These are phyloP conservation scores for Gloeostereum incarnatum DNA, from an alignment of 768 basidiomycete species.

Conservation along the genomic window DNA sequence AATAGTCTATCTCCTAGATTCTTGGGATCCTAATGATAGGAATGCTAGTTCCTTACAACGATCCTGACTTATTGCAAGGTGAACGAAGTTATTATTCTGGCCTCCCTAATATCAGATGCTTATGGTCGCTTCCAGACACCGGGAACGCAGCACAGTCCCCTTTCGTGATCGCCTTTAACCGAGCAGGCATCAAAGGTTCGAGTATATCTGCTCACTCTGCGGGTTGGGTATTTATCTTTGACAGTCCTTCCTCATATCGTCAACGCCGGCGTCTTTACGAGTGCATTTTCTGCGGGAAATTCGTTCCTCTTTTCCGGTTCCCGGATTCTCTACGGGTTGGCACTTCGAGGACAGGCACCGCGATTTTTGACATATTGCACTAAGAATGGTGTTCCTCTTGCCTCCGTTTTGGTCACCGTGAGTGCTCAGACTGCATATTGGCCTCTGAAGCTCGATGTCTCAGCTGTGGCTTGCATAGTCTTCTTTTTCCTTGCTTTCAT, in stretches of 20 bases:
- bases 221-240: background rate
- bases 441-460: background rate
- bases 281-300: conserved; percentile 40
- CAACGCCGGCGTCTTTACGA: conserved; percentile 43
- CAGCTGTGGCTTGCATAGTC: conserved; percentile 14
- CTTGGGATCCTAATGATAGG: conserved; percentile 61
- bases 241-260: conserved; percentile 33
- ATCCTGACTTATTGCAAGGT: conserved; percentile 25
- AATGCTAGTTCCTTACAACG: conserved; percentile 48
- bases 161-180: conserved; percentile 51
- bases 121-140: conserved; percentile 8
- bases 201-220: too few relatives aligned
- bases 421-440: background rate
- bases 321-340: conserved; percentile 14
- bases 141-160: conserved; percentile 46
- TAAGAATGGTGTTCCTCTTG: conserved; percentile 14
- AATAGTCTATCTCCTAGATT: conserved; percentile 26
- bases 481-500: conserved; percentile 40
- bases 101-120: background rate
- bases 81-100: background rate
- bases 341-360: conserved; percentile 13
- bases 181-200: conserved; percentile 39
- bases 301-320: conserved; percentile 25
- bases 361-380: conserved; percentile 10
- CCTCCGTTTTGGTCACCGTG: background rate